phyloP scores from a whole-genome alignment of 352 stramenopile species.

The Phytophthora foliorum region DNA sequence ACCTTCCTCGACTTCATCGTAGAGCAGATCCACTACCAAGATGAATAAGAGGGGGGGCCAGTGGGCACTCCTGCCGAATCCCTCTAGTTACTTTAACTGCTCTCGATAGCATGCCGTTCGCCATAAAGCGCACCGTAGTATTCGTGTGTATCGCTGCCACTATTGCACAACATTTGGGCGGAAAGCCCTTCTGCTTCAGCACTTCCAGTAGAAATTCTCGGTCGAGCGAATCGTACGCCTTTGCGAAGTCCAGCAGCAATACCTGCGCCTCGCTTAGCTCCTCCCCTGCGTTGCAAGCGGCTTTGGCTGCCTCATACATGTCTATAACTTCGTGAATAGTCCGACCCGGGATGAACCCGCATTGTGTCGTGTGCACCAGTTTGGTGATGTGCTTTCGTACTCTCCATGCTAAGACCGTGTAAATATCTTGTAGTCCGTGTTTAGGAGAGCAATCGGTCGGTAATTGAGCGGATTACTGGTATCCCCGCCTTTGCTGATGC shows the following conservation, averaged over 20 bases:
- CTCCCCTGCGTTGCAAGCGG: neutral
- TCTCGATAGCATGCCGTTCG: neutral
- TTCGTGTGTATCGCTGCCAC: neutral
- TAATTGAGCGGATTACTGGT: constrained; percentile 7
- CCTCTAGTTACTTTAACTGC: neutral
- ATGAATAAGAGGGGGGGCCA: neutral
- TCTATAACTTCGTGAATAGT: constrained; percentile 15
- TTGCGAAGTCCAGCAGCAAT: constrained; percentile 12
- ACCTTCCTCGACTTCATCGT: neutral
- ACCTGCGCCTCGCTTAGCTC: neutral
- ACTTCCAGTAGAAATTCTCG: constrained; percentile 11
- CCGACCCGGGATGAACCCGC: constrained; percentile 1
- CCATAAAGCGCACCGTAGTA: constrained; percentile 6
- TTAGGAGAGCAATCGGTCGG: constrained; percentile 1
- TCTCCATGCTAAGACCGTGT: constrained; percentile 8
- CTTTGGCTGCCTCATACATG: constrained; percentile 2
- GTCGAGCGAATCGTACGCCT: constrained; percentile 22
- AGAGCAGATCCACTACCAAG: neutral
- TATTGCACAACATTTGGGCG: neutral
- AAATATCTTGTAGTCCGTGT: constrained; percentile 12
- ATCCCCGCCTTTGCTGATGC: constrained; percentile 10
- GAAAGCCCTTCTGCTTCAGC: constrained; percentile 4
- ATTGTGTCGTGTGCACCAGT: constrained; percentile 2
- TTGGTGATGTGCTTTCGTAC: neutral
- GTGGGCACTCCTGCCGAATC: constrained; percentile 11